Conservation (phyloP, 176 grass and related monocot species). For the Aegilops longissima region DNA sequence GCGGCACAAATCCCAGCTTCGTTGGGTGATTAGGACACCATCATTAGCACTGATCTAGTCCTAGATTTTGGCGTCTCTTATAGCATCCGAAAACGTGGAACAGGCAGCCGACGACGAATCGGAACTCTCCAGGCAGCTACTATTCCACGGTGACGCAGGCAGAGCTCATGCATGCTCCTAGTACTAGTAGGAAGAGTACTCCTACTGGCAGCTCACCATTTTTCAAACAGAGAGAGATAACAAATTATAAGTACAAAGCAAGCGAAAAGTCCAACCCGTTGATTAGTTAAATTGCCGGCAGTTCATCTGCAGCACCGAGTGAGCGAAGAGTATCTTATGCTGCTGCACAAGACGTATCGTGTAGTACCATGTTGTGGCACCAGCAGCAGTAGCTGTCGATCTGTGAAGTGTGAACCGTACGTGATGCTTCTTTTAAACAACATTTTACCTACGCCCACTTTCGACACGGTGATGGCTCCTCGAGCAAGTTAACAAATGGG, state of each 20-base stretch:
- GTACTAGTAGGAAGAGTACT: too few species aligned
- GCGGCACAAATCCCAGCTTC: constrained; percentile 6
- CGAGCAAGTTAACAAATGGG: constrained; percentile 23
- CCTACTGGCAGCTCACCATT: too few species aligned
- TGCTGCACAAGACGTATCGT: not conserved
- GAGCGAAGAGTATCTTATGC: not conserved
- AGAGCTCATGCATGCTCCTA: not conserved
- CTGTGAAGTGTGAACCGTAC: not conserved
- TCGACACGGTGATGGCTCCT: constrained; percentile 27
- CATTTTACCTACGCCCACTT: not conserved
- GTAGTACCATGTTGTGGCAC: too few species aligned
- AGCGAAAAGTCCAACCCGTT: constrained; percentile 23
- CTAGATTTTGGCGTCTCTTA: constrained; percentile 5
- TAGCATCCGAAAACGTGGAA: not conserved
- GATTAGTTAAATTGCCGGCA: not conserved
- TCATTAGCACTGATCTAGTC: not conserved
- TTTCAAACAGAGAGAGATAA: not conserved
- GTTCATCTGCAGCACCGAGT: constrained; percentile 21
- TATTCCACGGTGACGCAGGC: not conserved
- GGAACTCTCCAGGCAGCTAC: not conserved
- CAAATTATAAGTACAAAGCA: not conserved
- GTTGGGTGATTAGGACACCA: constrained; percentile 16
- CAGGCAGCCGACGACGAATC: constrained; percentile 5
- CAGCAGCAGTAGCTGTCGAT: not conserved
- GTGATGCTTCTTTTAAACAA: not conserved